Percentiles rank a stretch among this genome's conserved stretches.
phyloP scores from a whole-genome alignment of 2,329 filamentous ascomycete genomes.

The Coniochaeta sp. region DNA sequence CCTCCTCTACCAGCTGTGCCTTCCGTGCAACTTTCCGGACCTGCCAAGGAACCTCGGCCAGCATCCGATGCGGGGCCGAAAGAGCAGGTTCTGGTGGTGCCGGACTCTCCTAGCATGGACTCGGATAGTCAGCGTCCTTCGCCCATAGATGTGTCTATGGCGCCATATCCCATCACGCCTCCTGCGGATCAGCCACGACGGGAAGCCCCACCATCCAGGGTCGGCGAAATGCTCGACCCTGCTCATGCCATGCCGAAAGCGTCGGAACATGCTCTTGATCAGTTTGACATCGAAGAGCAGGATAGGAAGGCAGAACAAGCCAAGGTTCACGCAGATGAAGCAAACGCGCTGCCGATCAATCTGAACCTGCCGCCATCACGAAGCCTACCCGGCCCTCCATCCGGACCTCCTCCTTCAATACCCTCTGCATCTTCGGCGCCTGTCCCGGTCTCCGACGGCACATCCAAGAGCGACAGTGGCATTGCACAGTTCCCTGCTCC shows the following conservation, averaged over 20 bases:
- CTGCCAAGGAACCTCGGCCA: conserved; percentile 9
- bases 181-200: conserved; percentile 42
- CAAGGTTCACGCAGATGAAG: conserved; percentile 37
- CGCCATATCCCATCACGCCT: conserved; percentile 59
- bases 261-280: conserved; percentile 50
- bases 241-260: conserved; percentile 53
- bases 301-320: conserved; percentile 38
- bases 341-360: conserved; percentile 43
- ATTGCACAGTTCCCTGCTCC: conserved; percentile 43
- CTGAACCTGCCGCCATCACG: conserved; percentile 48
- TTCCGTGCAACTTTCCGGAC: conserved; percentile 5
- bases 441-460: conserved; percentile 33
- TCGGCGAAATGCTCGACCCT: conserved; percentile 46
- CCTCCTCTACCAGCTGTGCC: conserved; percentile 16
- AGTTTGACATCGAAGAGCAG: conserved; percentile 48
- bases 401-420: conserved; percentile 43
- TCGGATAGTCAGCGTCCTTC: conserved; percentile 46
- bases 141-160: conserved; percentile 51
- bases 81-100: conserved; percentile 25
- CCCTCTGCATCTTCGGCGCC: conserved; percentile 30
- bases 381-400: conserved; percentile 45
- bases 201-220: conserved; percentile 31
- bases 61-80: conserved; percentile 18
- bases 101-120: conserved; percentile 42
- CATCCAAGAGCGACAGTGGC: conserved; percentile 35